phyloP scores from a whole-genome alignment of 2,329 filamentous ascomycete genomes.

The Myriosclerotinia duriaeana region DNA sequence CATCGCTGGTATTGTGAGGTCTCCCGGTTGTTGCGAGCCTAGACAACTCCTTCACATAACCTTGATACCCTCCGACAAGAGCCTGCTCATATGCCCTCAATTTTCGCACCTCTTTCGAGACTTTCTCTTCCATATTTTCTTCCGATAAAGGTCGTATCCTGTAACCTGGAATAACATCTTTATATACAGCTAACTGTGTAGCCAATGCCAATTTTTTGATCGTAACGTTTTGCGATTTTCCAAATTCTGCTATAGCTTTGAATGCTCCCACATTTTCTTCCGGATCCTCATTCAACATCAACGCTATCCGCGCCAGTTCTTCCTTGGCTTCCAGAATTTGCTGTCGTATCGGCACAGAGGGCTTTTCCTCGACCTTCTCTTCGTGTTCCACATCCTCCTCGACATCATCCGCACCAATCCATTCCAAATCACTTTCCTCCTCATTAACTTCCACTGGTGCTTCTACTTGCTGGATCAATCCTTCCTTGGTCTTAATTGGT shows the following conservation, averaged over 20 bases:
- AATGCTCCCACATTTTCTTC: slow-evolving; percentile 84
- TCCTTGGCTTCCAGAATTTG: slow-evolving; percentile 88
- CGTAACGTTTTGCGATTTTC: slow-evolving; percentile 65
- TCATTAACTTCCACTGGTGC: slow-evolving; percentile 54
- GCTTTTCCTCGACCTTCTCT: slow-evolving; percentile 52
- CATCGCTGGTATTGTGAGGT: slow-evolving; percentile 42
- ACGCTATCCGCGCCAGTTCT: slow-evolving; percentile 81
- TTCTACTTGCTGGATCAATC: slow-evolving; percentile 62
- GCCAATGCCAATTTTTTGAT: slow-evolving; percentile 84
- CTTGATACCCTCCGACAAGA: slow-evolving; percentile 79
- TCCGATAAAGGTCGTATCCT: slow-evolving; percentile 81
- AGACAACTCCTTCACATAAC: slow-evolving; percentile 75
- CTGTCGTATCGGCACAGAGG: slow-evolving; percentile 69
- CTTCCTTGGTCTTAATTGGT: slow-evolving; percentile 83
- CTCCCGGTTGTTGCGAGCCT: slow-evolving; percentile 61
- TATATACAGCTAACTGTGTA: slow-evolving; percentile 87
- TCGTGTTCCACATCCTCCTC: slow-evolving; percentile 53
- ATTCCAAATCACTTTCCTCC: slow-evolving; percentile 60
- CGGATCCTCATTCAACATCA: slow-evolving; percentile 82
- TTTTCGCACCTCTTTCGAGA: slow-evolving; percentile 88
- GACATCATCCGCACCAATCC: slow-evolving; percentile 57
- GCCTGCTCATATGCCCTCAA: slow-evolving; percentile 84
- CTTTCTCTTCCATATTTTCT: slow-evolving; percentile 70
- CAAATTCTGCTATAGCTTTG: slow-evolving; percentile 73
- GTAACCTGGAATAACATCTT: slow-evolving; percentile 95